Conservation (phyloP, 108 stramenopile genomes). For the Cyclotella cryptica region DNA sequence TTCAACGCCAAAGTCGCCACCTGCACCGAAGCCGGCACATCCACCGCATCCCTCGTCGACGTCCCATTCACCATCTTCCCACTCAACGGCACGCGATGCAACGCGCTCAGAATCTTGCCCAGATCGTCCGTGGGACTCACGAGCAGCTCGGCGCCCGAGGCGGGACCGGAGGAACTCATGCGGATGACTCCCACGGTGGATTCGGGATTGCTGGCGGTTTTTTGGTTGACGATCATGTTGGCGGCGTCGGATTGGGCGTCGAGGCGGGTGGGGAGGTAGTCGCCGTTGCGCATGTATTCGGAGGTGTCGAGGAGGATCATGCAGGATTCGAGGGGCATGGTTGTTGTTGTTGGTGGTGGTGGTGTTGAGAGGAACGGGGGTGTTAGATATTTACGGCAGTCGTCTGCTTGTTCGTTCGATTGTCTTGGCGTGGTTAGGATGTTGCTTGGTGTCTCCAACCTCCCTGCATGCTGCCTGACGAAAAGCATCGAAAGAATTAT, state of each 20-base stretch:
- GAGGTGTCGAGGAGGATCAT: constrained; percentile 99
- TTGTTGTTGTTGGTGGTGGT: background rate
- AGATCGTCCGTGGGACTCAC: constrained; percentile 95
- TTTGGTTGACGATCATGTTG: constrained; percentile 91
- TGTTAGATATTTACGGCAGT: too few species aligned
- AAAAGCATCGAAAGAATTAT: too few species aligned
- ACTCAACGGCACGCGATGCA: constrained; percentile 69
- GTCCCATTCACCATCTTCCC: constrained; percentile 26
- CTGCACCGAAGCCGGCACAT: constrained; percentile 88
- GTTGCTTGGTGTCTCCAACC: too few species aligned
- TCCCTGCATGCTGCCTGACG: too few species aligned
- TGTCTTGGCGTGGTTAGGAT: too few species aligned
- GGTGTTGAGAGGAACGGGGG: background rate
- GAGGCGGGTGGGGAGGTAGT: constrained; percentile 97
- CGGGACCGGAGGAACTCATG: constrained; percentile 55
- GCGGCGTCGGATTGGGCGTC: constrained; percentile 98
- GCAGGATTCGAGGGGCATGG: constrained; percentile 96
- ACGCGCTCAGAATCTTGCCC: constrained; percentile 90
- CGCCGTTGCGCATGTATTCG: constrained; percentile 98
- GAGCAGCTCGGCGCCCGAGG: constrained; percentile 90
- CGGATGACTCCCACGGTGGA: constrained; percentile 95
- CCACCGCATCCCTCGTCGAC: constrained; percentile 49
- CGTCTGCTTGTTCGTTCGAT: too few species aligned
- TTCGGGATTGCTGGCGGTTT: constrained; percentile 95
- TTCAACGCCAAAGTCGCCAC: constrained; percentile 97